phyloP scores from a whole-genome alignment of 257 asterid genomes.

The Hygrophila difformis region DNA sequence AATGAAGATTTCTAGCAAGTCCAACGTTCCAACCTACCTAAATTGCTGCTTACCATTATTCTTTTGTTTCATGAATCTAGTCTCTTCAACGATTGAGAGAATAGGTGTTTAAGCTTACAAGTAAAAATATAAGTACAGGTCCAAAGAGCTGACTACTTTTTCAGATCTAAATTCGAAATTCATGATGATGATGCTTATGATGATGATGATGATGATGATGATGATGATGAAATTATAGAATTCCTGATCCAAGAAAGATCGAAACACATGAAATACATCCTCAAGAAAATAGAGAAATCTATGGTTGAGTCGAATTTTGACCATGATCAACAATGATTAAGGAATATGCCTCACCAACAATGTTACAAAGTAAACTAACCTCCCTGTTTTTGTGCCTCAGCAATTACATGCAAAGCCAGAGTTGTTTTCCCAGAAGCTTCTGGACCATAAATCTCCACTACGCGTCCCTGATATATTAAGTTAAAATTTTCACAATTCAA shows the following conservation, averaged over 20 bases:
- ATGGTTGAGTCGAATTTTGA: not conserved
- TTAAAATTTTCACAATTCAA: slow-evolving; percentile 10
- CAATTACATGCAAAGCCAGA: slow-evolving; percentile 90
- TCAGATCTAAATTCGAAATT: no score
- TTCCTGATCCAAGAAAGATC: no score
- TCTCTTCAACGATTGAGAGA: not conserved
- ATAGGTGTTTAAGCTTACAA: no score
- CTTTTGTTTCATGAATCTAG: not conserved
- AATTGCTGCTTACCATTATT: not conserved
- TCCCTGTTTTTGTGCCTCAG: slow-evolving; percentile 95
- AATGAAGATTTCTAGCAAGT: no score
- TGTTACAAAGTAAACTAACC: slow-evolving; percentile 27
- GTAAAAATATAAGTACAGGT: no score
- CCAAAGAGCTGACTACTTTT: no score
- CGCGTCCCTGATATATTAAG: slow-evolving; percentile 77
- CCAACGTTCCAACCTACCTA: no score
- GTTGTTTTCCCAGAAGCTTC: slow-evolving; percentile 99
- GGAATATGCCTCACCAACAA: not conserved
- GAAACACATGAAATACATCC: no score
- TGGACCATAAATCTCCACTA: slow-evolving; percentile 92
- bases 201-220: no score
- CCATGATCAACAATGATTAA: not conserved
- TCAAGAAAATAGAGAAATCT: no score
- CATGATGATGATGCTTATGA: no score
- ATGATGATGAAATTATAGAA: no score